These are phyloP conservation scores for Fraxinus xanthoxyloides DNA, from an alignment of 305 asterid genomes.

Conservation along the genomic window DNA sequence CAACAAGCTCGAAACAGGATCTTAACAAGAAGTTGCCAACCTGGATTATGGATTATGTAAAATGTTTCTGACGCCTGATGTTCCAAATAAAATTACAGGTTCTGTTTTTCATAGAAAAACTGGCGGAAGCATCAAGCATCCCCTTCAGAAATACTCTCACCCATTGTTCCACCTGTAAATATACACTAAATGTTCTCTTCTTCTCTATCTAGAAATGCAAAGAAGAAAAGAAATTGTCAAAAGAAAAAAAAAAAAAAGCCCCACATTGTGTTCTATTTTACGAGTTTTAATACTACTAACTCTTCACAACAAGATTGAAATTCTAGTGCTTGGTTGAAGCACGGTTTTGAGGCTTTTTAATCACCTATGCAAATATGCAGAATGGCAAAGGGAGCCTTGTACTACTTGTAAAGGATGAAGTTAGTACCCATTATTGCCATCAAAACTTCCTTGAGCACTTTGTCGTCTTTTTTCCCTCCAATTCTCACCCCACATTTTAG, in stretches of 20 bases:
- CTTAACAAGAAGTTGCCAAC: background rate
- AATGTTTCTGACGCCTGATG: background rate
- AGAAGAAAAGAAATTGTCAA: background rate
- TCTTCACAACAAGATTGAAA: background rate
- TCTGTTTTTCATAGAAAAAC: background rate
- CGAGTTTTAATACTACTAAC: background rate
- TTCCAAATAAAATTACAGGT: conserved; percentile 17
- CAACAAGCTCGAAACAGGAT: background rate
- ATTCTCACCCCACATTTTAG: conserved; percentile 81
- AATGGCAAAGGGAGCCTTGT: background rate
- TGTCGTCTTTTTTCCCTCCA: conserved; percentile 45
- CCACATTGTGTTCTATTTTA: background rate
- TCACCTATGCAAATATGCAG: background rate
- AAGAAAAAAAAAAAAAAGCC: background rate
- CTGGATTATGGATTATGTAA: background rate
- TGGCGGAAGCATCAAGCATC: conserved; percentile 8
- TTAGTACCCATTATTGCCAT: conserved; percentile 35
- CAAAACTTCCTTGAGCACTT: conserved; percentile 39
- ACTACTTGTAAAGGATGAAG: background rate
- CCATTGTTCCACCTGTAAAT: conserved; percentile 18
- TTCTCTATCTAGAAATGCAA: conserved; percentile 7
- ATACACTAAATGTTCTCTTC: conserved; percentile 29
- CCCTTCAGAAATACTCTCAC: conserved; percentile 12
- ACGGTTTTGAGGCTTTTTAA: background rate
- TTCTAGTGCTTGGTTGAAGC: background rate